phyloP scores from a whole-genome alignment of 164 flowering plant genomes.

The Vitis riparia region DNA sequence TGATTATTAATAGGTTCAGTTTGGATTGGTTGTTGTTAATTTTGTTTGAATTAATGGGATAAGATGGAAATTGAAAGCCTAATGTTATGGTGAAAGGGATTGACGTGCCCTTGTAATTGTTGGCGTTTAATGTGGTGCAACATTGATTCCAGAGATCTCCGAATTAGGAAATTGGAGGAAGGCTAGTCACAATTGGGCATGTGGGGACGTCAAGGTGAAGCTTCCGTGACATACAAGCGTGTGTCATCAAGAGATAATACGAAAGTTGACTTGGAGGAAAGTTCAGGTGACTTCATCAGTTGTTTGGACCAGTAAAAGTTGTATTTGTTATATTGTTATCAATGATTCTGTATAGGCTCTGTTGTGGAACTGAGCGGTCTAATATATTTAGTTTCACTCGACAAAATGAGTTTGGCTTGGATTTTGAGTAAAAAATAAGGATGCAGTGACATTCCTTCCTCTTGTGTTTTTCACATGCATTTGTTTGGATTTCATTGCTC shows the following conservation, averaged over 20 bases:
- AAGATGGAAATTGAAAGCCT: not conserved
- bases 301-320: not conserved
- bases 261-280: conserved; percentile 34
- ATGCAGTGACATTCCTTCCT: not conserved
- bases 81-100: not conserved
- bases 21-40: no score
- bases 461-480: not conserved
- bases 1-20: no score
- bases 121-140: not conserved
- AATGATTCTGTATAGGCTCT: not conserved
- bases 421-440: not conserved
- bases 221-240: conserved; percentile 46
- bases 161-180: conserved; percentile 1
- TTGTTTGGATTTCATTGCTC: not conserved
- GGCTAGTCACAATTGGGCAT: conserved; percentile 24
- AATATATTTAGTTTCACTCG: not conserved
- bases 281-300: conserved; percentile 34
- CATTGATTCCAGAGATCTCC: not conserved
- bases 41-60: no score
- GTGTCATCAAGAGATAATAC: conserved; percentile 44
- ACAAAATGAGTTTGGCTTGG: no score
- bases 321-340: not conserved
- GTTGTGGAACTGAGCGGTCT: not conserved
- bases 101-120: not conserved
- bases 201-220: conserved; percentile 54